These are phyloP conservation scores for Daphne laureola DNA, from an alignment of 441 rosid genomes.

Conservation along the genomic window DNA sequence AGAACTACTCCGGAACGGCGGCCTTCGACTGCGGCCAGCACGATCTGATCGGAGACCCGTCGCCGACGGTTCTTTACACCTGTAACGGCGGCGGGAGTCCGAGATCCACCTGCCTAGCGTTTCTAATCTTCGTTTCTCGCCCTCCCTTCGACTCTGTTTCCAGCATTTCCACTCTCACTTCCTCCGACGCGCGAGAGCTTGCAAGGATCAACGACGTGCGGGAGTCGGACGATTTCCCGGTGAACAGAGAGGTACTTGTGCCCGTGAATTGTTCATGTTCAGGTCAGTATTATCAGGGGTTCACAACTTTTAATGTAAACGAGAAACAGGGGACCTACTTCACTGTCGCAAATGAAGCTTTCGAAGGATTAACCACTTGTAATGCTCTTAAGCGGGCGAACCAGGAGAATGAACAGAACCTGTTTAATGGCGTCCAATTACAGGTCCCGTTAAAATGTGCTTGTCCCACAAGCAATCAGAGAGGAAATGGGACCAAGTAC, in stretches of 20 bases:
- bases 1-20: constrained; percentile 24
- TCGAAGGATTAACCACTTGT: constrained; percentile 37
- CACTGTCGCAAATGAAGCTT: constrained; percentile 22
- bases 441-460: constrained; percentile 43
- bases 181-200: constrained; percentile 22
- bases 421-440: constrained; percentile 16
- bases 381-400: constrained; percentile 24
- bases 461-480: constrained; percentile 38
- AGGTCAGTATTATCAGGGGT: constrained; percentile 32
- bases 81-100: constrained; percentile 20
- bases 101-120: constrained; percentile 25
- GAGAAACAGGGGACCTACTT: constrained; percentile 13
- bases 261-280: constrained; percentile 38
- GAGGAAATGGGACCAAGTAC: constrained; percentile 22
- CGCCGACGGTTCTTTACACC: constrained; percentile 30
- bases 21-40: constrained; percentile 1
- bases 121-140: constrained; percentile 35
- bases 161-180: constrained; percentile 30
- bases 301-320: constrained; percentile 19
- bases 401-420: neutral
- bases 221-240: constrained; percentile 20
- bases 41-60: constrained; percentile 14
- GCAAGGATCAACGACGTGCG: constrained; percentile 33
- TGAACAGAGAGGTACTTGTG: constrained; percentile 32
- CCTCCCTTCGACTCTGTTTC: constrained; percentile 28